These are phyloP conservation scores for Nicotiana otophora DNA, from an alignment of 257 asterid species.

Conservation along the genomic window DNA sequence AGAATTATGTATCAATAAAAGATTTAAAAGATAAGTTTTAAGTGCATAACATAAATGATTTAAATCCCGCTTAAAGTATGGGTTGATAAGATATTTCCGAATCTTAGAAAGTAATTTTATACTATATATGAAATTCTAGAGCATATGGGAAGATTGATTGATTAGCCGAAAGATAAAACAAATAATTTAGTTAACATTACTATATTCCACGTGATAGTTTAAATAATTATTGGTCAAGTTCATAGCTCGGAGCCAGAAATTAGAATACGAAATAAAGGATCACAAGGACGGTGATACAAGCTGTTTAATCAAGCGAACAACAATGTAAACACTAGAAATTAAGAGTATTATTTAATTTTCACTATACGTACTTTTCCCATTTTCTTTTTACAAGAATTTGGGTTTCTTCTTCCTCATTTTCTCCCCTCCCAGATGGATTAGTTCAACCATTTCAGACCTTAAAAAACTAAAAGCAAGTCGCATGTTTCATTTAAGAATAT, in stretches of 20 bases:
- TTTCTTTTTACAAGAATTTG: neutral
- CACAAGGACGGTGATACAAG: neutral
- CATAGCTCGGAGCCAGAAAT: neutral
- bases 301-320: neutral
- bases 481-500: neutral
- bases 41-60: neutral
- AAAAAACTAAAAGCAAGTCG: neutral
- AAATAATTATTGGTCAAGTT: neutral
- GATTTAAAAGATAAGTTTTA: neutral
- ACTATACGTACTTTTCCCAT: neutral
- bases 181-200: neutral
- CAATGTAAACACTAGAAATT: neutral
- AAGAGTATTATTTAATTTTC: neutral
- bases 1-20: neutral
- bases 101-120: neutral
- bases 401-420: neutral
- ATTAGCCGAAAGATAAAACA: neutral
- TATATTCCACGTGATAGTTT: neutral
- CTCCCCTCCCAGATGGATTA: neutral
- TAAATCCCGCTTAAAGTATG: neutral
- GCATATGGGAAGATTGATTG: neutral
- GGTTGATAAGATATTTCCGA: neutral
- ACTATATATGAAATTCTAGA: neutral
- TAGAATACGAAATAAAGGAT: neutral
- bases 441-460: neutral